These are phyloP conservation scores for Parasarocladium wereldwijsianum DNA, from an alignment of 2,329 filamentous ascomycete species.

Conservation along the genomic window DNA sequence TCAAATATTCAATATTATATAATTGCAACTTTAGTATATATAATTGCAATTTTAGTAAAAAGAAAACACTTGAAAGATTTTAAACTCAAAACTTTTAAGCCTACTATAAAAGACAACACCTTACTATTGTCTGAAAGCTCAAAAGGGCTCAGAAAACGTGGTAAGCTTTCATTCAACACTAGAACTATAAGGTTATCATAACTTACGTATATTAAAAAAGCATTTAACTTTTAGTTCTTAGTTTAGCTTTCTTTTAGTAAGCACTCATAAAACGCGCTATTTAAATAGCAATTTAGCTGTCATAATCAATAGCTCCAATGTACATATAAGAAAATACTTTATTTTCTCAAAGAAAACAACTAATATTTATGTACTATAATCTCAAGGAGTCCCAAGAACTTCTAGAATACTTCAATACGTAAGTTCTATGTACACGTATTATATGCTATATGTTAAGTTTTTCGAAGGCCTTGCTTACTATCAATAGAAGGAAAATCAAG, in stretches of 20 bases:
- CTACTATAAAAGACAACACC: conserved; percentile 5
- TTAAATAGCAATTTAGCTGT: not conserved
- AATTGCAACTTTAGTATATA: not conserved
- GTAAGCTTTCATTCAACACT: not conserved
- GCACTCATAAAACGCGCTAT: not conserved
- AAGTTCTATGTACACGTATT: not conserved
- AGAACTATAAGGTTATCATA: not conserved
- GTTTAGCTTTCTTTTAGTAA: conserved; percentile 1
- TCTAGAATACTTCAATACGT: not conserved
- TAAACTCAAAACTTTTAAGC: conserved; percentile 2
- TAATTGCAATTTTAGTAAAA: conserved; percentile 1
- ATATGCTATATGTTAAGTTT: too few relatives aligned
- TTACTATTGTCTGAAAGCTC: not conserved
- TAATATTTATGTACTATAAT: too few relatives aligned
- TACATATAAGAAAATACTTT: too few relatives aligned
- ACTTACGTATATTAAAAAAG: not conserved
- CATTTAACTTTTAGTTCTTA: not conserved
- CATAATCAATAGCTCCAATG: too few relatives aligned
- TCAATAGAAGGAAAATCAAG: too few relatives aligned
- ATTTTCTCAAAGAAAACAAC: too few relatives aligned
- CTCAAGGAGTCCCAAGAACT: not conserved
- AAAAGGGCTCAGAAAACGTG: not conserved
- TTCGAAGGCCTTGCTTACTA: too few relatives aligned
- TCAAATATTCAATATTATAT: conserved; percentile 1
- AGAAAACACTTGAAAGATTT: conserved; percentile 1